Evolutionary conservation across 352 stramenopile genomes (phyloP), one percentile per base, ranked within the genome.

Genomic region (Globisporangium perplexum): DNA sequence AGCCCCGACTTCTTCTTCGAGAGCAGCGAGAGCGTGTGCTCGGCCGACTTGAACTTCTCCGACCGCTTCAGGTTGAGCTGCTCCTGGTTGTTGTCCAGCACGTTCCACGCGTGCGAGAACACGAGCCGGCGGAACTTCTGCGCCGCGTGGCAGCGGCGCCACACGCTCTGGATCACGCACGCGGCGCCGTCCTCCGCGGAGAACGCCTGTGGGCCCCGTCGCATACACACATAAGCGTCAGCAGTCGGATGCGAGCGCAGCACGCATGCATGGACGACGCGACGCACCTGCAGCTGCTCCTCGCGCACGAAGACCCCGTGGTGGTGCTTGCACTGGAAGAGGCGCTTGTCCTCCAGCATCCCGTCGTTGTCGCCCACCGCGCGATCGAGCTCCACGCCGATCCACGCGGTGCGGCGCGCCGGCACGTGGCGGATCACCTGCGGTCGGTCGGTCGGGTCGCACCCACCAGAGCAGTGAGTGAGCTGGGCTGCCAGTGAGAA

Each of bases 61-160:
- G 77, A 89, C 28, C 84, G 82, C 62, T 90, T 95, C 26, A 95
- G 69, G 48, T 93, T 92, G 24, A 95, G 74, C 57, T 96, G 84
- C 60, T 96, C 86, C 63, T 96, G 78, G 43, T 89, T 91, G 66
- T 95, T 96, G 62, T 96, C 87, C 42, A 96, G 63, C 51, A 95
- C 54, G 64, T 96, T 96, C 84, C 85, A 96, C 46, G 87, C 85
- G 55, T 89, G 69, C 30, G 82, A 88, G 35, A 79, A 87, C 53
- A 94, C 77, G 1, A 93, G 68, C 48, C 78, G 77, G 17, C 77
- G 83, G 63, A 94, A 94, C 76, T 88, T 90, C 53, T 87, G 80
- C 14, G 73, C 77, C 0, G 83, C 86, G 14, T 77, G 77, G 53
- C 71, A 86, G 38, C 77, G 70, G 26, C 84, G 76, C 72, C 79